Base-by-base conservation (phyloP, 75 land plant genomes). In the Pinus tabuliformis region DNA sequence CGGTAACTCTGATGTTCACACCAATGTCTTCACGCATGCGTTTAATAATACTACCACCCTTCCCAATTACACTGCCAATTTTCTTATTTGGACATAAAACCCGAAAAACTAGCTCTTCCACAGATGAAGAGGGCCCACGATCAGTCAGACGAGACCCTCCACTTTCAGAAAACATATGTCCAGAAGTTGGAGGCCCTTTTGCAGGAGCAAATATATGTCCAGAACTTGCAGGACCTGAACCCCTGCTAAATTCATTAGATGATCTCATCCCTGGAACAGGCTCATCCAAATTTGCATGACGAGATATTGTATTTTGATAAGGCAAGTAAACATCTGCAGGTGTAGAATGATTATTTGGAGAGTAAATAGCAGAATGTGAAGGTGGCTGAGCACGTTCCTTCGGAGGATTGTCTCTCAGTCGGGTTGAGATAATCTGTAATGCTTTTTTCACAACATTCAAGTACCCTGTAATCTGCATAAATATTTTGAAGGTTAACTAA, bases 1-100 rank as follows among this genome's bases (percentile, higher is more conserved):
- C 79, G 37, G 88, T 88, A 75, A 91, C 73, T 70, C 68, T 89
- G 14, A 93, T 91, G 37, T 76, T 71, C 16, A 89, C 90, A 20
- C 94, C 91, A 56, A 91, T 88, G 61, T 93, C 96, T 68, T 77
- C 80, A 45, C 93, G 80, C 70, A 93, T 76, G 5, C 82, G 76
- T 56, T 68, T 83, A 15, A 94, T 78, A 59, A 92, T 92, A 18
- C 81, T 73, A 1, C 97, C 97, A 52, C 91, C 90, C 74, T 86
- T 94, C 21, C 97, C 97, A 81, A 94, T 92, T 6, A 94, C 84
- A 62, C 89, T 82, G 12, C 97, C 95, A 78, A 92, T 84, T 75
- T 74, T 88, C 18, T 90, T 90, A 83, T 83, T 86, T 21, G 92
- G 77, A 74, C 95, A 92, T 18, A 94, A 80, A 64, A 94, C 56